Conservation (phyloP, 164 flowering plant genomes). For the Nymphaea colorata region DNA sequence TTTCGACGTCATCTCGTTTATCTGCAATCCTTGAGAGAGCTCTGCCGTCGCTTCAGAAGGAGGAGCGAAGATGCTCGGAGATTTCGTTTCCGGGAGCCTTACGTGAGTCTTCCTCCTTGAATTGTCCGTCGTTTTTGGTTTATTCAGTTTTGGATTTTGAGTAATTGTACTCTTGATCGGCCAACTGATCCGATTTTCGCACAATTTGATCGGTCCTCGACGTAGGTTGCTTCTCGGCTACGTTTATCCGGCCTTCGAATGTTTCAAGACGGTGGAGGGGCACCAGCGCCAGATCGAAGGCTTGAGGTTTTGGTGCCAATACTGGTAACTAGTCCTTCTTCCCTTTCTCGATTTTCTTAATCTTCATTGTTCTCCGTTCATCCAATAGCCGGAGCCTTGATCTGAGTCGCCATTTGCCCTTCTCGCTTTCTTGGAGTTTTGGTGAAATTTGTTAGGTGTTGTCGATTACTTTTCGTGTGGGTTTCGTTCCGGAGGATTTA, state of each 20-base stretch:
- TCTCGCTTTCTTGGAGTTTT: no score
- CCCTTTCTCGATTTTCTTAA: neutral
- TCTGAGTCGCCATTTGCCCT: no score
- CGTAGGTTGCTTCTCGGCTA: conserved; percentile 53
- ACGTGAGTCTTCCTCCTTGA: conserved; percentile 27
- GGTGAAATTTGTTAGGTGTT: no score
- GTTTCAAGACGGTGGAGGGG: conserved; percentile 66
- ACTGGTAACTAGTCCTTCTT: conserved; percentile 36
- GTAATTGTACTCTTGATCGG: neutral
- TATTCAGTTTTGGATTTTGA: no score
- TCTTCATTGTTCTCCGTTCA: no score
- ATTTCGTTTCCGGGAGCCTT: conserved; percentile 41
- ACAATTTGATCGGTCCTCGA: neutral
- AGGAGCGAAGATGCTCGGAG: conserved; percentile 46
- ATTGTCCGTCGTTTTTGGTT: neutral
- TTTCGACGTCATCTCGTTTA: neutral
- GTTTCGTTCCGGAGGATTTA: no score
- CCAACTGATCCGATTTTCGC: neutral
- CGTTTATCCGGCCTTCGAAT: conserved; percentile 80
- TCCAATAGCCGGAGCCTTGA: no score
- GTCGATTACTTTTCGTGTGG: no score
- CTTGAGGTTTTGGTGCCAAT: conserved; percentile 86
- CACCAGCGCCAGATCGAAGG: conserved; percentile 45
- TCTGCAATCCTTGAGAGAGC: neutral
- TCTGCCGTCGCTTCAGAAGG: neutral